Conservation (phyloP, 1,284 basidiomycete genomes). For the Pholiota adiposa region DNA sequence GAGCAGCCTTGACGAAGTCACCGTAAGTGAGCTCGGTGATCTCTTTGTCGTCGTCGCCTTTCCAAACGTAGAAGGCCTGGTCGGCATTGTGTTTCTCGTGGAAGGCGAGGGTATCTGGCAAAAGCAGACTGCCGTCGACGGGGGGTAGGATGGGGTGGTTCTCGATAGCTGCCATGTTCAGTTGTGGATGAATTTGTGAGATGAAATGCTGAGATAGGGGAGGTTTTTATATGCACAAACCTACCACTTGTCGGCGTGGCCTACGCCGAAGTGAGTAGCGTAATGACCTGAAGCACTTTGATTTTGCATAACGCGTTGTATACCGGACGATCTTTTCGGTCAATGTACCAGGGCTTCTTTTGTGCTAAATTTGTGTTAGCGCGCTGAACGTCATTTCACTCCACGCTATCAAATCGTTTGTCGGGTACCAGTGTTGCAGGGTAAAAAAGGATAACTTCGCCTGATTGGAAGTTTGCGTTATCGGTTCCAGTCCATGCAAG, state of each 20-base stretch:
- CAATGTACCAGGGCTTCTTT: not conserved
- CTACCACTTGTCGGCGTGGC: not conserved
- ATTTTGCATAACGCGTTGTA: not conserved
- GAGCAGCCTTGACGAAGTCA: constrained; percentile 31
- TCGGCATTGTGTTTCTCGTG: constrained; percentile 34
- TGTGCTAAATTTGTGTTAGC: not conserved
- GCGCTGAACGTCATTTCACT: not conserved
- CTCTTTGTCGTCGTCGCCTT: constrained; percentile 16
- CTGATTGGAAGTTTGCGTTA: too few species aligned
- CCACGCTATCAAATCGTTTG: not conserved
- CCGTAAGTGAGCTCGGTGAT: constrained; percentile 26
- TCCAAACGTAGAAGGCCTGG: constrained; percentile 27
- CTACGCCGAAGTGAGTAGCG: not conserved
- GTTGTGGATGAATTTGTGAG: not conserved
- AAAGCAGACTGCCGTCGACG: constrained; percentile 24
- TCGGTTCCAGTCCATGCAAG: too few species aligned
- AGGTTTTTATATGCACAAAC: not conserved
- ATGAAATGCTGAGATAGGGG: not conserved
- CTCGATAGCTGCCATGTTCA: not conserved
- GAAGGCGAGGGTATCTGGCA: constrained; percentile 31
- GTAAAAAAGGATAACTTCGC: not conserved
- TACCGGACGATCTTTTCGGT: not conserved
- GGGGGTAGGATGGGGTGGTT: constrained; percentile 7
- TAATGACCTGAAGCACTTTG: not conserved
- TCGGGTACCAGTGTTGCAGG: too few species aligned